Evolutionary conservation across 2,329 filamentous ascomycete species (phyloP).

Genomic region (Dactylellina leptospora): DNA sequence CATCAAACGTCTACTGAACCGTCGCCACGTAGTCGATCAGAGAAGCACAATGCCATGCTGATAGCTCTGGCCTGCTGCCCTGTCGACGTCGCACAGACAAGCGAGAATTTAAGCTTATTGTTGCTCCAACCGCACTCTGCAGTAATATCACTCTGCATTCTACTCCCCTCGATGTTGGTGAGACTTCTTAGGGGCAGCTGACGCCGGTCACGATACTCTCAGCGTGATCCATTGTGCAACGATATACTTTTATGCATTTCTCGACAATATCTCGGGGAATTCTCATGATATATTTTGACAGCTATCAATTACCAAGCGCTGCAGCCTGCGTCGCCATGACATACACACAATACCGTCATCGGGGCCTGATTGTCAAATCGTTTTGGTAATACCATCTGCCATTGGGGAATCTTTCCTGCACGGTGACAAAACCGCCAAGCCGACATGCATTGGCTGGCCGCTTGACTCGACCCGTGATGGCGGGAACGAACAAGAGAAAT

Average conservation of each 20-base stretch:
- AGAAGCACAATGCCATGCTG: too few relatives aligned
- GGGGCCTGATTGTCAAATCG: conserved; percentile 39
- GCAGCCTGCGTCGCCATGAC: conserved; percentile 24
- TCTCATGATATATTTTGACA: conserved; percentile 4
- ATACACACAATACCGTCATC: conserved; percentile 21
- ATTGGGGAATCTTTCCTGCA: conserved; percentile 33
- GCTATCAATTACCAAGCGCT: conserved; percentile 2
- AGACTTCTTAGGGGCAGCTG: conserved; percentile 22
- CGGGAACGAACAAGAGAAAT: conserved; percentile 16
- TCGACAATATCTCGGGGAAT: conserved; percentile 3
- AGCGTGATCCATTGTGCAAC: not conserved
- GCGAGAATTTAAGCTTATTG: conserved; percentile 54
- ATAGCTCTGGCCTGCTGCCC: too few relatives aligned
- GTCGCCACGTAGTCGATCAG: conserved; percentile 50
- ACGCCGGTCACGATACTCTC: conserved; percentile 13
- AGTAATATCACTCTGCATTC: conserved; percentile 22
- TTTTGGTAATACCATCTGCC: not conserved
- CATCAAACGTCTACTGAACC: conserved; percentile 33
- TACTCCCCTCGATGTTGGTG: not conserved
- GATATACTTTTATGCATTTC: not conserved
- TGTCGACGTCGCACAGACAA: conserved; percentile 41
- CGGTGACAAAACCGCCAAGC: conserved; percentile 40
- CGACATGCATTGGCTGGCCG: conserved; percentile 27
- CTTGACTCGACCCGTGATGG: conserved; percentile 31
- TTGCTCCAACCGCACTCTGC: conserved; percentile 29